Evolutionary conservation across 306 rosid species (phyloP).

Genomic region (Hippophae tibetana): DNA sequence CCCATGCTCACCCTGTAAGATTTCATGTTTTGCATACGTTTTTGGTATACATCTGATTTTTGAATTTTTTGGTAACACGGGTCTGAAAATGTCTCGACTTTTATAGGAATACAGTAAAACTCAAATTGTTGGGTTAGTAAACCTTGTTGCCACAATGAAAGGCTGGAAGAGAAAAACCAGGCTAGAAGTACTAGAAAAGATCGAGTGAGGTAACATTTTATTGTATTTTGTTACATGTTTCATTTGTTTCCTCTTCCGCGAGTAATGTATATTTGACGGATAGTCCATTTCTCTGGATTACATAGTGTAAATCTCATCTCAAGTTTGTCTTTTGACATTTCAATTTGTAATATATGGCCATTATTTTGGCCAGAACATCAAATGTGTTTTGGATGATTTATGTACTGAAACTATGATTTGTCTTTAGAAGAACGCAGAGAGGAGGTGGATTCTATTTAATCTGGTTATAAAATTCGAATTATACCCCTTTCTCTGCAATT

Average conservation of each 20-base stretch:
- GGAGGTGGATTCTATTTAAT: no score
- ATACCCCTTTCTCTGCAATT: no score
- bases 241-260: constrained; percentile 8
- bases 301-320: no score
- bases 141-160: constrained; percentile 94
- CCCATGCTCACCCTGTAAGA: constrained; percentile 82
- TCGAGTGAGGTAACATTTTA: constrained; percentile 45
- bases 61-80: background rate
- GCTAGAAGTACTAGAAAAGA: constrained; percentile 82
- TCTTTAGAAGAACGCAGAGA: no score
- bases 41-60: background rate
- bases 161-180: constrained; percentile 97
- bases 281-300: no score
- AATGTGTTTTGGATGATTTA: no score
- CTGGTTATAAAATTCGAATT: no score
- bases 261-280: no score
- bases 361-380: no score
- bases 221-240: constrained; percentile 14
- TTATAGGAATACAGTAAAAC: constrained; percentile 80
- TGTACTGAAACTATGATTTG: no score
- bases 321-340: no score
- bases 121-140: constrained; percentile 78
- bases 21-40: constrained; percentile 6
- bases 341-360: no score
- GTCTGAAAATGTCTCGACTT: background rate